Percentiles rank a stretch among this genome's conserved stretches.
phyloP scores from a whole-genome alignment of 2,329 filamentous ascomycete genomes.

The Aureobasidium sp. region DNA sequence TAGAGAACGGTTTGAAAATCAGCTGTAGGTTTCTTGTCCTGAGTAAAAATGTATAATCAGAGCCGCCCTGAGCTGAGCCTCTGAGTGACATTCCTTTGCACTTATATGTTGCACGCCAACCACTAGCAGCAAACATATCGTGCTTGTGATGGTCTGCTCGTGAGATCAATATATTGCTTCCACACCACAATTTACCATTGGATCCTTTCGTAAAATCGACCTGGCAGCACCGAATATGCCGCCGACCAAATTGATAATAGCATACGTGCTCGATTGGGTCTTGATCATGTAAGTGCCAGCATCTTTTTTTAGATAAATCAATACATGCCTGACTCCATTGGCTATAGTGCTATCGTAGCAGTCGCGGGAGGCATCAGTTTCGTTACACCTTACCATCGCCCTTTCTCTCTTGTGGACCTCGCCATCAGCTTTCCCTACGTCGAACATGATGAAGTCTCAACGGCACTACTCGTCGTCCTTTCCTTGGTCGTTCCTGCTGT shows the following conservation, averaged over 20 bases:
- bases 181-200: background rate
- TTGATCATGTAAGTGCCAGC: conserved; percentile 49
- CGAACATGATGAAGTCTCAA: conserved; percentile 63
- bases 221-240: background rate
- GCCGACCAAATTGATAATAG: conserved; percentile 44
- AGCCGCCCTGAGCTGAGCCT: background rate
- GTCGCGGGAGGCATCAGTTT: conserved; percentile 46
- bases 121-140: background rate
- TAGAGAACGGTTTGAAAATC: background rate
- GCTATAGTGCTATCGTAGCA: conserved; percentile 19
- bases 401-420: conserved; percentile 66
- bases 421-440: conserved; percentile 73
- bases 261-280: conserved; percentile 70
- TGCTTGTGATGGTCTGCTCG: background rate
- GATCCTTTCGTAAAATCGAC: background rate
- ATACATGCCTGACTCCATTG: background rate
- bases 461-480: conserved; percentile 57
- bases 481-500: conserved; percentile 57
- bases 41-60: background rate
- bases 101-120: background rate
- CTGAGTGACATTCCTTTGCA: no score
- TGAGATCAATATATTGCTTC: background rate
- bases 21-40: background rate
- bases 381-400: conserved; percentile 58
- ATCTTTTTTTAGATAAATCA: background rate